These are phyloP conservation scores for Saccharomyces hybrid DNA, from an alignment of 1,139 yeast genomes.

Conservation along the genomic window DNA sequence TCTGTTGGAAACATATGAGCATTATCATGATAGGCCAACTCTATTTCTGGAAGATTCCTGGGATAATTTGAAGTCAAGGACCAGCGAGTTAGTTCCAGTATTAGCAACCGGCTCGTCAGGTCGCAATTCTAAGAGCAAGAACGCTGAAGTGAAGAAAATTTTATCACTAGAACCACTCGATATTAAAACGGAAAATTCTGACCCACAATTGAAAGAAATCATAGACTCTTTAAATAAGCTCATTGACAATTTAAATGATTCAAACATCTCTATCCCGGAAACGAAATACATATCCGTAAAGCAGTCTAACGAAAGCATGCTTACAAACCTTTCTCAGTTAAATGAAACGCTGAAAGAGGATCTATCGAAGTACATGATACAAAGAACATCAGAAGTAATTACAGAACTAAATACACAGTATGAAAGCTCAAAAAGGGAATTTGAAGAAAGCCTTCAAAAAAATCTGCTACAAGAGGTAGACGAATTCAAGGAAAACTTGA, in stretches of 20 bases:
- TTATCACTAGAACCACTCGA: conserved; percentile 28
- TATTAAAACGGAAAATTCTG: conserved; percentile 21
- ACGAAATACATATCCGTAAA: background rate
- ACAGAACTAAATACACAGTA: conserved; percentile 14
- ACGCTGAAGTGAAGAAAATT: conserved; percentile 6
- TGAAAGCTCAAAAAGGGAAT: conserved; percentile 29
- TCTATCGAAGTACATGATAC: conserved; percentile 3
- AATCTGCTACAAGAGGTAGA: conserved; percentile 53
- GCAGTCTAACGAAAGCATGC: background rate
- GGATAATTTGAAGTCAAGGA: conserved; percentile 60
- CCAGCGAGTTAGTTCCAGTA: conserved; percentile 72
- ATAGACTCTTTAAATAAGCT: conserved; percentile 33
- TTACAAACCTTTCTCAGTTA: background rate
- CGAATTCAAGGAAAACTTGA: conserved; percentile 55
- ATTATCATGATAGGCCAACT: conserved; percentile 28
- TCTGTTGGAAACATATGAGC: conserved; percentile 43
- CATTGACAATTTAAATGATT: conserved; percentile 31
- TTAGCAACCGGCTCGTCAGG: conserved; percentile 31
- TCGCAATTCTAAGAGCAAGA: background rate
- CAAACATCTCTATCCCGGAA: conserved; percentile 9
- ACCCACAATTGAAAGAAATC: conserved; percentile 29
- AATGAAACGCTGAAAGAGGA: conserved; percentile 3
- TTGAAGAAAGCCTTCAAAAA: conserved; percentile 34
- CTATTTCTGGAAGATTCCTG: conserved; percentile 17
- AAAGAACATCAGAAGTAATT: conserved; percentile 24